Evolutionary conservation across 2,329 filamentous ascomycete species (phyloP).

Genomic region (Cadophora luteo-olivacea): DNA sequence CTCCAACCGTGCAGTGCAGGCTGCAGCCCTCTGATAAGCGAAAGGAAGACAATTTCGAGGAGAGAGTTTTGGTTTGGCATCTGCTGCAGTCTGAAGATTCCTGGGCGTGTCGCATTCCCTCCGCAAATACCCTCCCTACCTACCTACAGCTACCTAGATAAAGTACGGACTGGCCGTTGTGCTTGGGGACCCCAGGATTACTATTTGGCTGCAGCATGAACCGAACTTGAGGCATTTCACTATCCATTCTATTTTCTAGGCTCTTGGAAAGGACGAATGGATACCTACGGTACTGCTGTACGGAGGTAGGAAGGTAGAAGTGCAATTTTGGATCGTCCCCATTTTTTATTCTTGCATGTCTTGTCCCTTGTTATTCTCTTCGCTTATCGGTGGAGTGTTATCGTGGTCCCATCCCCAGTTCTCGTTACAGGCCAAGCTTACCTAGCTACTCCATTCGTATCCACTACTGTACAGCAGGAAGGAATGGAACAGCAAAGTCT

Average conservation of each 20-base stretch:
- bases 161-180: not conserved
- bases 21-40: too few relatives aligned
- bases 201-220: too few relatives aligned
- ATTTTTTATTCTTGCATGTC: too few relatives aligned
- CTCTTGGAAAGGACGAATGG: not conserved
- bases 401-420: not conserved
- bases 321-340: too few relatives aligned
- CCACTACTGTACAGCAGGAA: too few relatives aligned
- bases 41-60: not conserved
- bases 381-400: not conserved
- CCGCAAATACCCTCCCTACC: not conserved
- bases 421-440: not conserved
- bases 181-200: not conserved
- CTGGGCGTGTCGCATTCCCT: not conserved
- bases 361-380: conserved; percentile 16
- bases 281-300: not conserved
- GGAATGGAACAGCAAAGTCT: too few relatives aligned
- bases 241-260: too few relatives aligned
- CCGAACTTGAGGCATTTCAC: not conserved
- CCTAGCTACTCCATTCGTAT: too few relatives aligned
- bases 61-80: not conserved
- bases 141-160: not conserved
- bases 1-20: not conserved
- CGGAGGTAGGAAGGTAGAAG: too few relatives aligned
- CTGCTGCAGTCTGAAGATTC: not conserved